Base-by-base conservation (phyloP, 1,139 yeast genomes). In the Blastobotrys apis region DNA sequence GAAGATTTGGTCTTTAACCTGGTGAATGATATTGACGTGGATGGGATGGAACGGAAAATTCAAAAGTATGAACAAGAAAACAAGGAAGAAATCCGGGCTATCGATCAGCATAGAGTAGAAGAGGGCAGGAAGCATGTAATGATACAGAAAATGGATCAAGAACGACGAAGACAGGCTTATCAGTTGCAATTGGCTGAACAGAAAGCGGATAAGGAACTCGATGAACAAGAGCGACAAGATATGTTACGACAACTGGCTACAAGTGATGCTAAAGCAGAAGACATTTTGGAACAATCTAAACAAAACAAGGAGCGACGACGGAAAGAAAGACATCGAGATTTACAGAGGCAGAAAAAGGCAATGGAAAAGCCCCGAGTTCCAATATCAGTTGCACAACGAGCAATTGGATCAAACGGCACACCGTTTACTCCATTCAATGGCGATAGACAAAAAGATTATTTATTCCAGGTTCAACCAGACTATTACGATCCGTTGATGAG, bases 361-460 rank as follows among this genome's bases (percentile, higher is more conserved):
- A 16, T 20, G 29, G 39, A 22, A 10, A 27, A 21, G 15, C 38
- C 25, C 3, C 33, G 34, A 3, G 40, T 16, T 23, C 22, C 35
- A 6, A 15, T 33, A 30, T 25, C 42, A 43, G 33, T 33, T 30
- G 39, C 44, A 35, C 21, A 30, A 16, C 32, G 51, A 30, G 30
- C 47, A 21, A 19, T 35, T 27, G 36, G 53, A 43, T 16, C 51
- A 43, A 12, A 55, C 46, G 36, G 47, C 35, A 69, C 77, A 3
- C 97, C 97, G 22, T 92, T 90, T 63, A 88, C 97, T 2, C 97
- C 98, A 10, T 90, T 92, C 66, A 80, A 80, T 58, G 97, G 97
- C 41, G 97, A 92, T 66, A 74, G 94, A 43, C 82, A 84, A 48
- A 53, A 69, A 16, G 64, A 70, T n/a, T 71, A 71, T 41, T 63